phyloP scores from a whole-genome alignment of 768 basidiomycete genomes.

The Ramaria sp. region DNA sequence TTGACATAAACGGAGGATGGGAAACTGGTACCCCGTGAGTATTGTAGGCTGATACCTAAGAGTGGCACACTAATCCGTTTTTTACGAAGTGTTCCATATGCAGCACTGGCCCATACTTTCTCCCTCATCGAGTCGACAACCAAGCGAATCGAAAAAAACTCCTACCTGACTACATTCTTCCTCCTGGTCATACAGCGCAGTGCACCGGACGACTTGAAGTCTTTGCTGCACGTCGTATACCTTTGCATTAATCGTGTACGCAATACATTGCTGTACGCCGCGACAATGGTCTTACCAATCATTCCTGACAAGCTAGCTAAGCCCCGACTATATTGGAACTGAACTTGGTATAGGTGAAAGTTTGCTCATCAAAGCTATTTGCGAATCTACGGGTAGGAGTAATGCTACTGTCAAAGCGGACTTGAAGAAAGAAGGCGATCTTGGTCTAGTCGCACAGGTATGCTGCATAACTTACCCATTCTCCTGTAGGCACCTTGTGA shows the following conservation, averaged over 20 bases:
- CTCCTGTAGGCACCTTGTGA: not conserved
- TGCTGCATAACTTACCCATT: conserved; percentile 13
- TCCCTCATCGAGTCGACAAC: conserved; percentile 87
- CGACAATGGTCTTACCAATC: conserved; percentile 5
- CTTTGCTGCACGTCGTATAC: conserved; percentile 83
- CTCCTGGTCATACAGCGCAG: conserved; percentile 84
- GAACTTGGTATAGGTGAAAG: conserved; percentile 97
- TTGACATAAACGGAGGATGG: conserved; percentile 79
- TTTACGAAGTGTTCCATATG: conserved; percentile 79
- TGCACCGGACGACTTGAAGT: conserved; percentile 57
- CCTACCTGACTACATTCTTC: conserved; percentile 80
- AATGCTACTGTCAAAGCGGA: conserved; percentile 76
- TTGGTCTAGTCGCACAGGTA: conserved; percentile 95
- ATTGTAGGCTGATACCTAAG: not conserved
- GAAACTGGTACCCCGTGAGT: conserved; percentile 75
- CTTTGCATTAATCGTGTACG: conserved; percentile 92
- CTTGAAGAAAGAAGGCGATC: conserved; percentile 88
- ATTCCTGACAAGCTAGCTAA: conserved; percentile 41
- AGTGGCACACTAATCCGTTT: not conserved
- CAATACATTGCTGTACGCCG: conserved; percentile 7
- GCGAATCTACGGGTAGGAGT: conserved; percentile 88
- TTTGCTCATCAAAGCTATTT: conserved; percentile 88
- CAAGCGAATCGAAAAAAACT: conserved; percentile 87
- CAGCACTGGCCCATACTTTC: conserved; percentile 83
- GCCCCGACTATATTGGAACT: conserved; percentile 90